Evolutionary conservation across 2,329 filamentous ascomycete species (phyloP).

Genomic region (Colletotrichum agaves): DNA sequence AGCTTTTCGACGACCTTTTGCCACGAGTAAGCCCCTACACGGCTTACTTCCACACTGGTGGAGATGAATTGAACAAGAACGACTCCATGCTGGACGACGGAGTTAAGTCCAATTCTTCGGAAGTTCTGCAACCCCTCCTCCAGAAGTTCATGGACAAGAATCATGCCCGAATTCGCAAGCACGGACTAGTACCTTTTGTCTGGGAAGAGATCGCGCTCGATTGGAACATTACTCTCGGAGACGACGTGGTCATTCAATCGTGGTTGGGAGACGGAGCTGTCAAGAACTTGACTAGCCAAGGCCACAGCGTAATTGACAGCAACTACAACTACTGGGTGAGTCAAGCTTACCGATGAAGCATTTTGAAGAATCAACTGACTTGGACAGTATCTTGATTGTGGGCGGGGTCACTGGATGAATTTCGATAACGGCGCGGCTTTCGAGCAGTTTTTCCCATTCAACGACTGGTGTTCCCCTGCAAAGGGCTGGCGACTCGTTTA

Average conservation of each 20-base stretch:
- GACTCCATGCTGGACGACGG: conserved; percentile 79
- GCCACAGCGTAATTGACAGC: conserved; percentile 78
- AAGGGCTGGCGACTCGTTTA: conserved; percentile 89
- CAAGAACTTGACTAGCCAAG: conserved; percentile 66
- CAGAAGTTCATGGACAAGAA: conserved; percentile 80
- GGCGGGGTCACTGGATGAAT: conserved; percentile 82
- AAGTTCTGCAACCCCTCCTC: conserved; percentile 77
- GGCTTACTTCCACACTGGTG: conserved; percentile 85
- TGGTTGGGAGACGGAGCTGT: conserved; percentile 77
- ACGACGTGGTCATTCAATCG: conserved; percentile 80
- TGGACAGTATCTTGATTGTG: conserved; percentile 81
- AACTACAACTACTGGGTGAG: conserved; percentile 82
- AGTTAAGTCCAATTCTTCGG: conserved; percentile 72
- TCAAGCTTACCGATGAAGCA: conserved; percentile 14
- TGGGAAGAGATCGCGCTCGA: conserved; percentile 89
- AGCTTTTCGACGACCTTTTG: conserved; percentile 78
- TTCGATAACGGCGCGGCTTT: conserved; percentile 68
- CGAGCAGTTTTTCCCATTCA: conserved; percentile 72
- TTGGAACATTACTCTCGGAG: conserved; percentile 79
- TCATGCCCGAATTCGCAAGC: conserved; percentile 71
- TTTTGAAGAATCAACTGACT: not conserved
- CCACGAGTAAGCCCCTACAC: conserved; percentile 77
- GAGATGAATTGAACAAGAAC: conserved; percentile 86
- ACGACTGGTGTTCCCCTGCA: conserved; percentile 82
- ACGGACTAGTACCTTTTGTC: conserved; percentile 77